Conservation (phyloP, 169 alveolate species). For the Cryptosporidium ubiquitum region DNA sequence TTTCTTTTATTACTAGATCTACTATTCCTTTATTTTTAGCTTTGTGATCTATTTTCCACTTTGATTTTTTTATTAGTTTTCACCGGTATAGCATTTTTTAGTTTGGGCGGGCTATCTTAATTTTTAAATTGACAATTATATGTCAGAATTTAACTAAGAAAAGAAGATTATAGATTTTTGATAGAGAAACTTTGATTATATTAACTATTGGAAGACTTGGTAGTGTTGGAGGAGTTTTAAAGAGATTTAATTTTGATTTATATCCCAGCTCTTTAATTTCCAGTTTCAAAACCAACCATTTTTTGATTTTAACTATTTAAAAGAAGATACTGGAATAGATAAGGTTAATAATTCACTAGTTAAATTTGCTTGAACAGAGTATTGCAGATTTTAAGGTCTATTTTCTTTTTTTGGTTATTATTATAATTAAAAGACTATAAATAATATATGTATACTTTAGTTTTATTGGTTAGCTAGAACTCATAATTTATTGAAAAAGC, state of each 20-base stretch:
- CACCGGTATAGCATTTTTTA: not conserved
- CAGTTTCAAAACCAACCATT: too few species aligned
- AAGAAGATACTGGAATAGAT: not conserved
- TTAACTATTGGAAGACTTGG: not conserved
- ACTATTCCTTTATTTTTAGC: not conserved
- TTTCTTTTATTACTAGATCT: not conserved
- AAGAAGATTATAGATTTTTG: not conserved
- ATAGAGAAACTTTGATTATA: not conserved
- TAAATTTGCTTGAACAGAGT: too few species aligned
- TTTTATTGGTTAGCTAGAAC: too few species aligned
- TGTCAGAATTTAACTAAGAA: not conserved
- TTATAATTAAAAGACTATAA: too few species aligned
- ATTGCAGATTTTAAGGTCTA: too few species aligned
- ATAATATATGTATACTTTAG: not conserved
- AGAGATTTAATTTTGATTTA: not conserved
- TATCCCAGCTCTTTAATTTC: too few species aligned
- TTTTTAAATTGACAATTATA: not conserved
- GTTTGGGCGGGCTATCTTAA: not conserved
- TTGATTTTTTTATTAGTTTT: not conserved
- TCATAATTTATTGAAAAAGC: not conserved
- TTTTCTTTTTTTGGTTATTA: too few species aligned
- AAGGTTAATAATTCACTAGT: not conserved
- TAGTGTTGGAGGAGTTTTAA: not conserved
- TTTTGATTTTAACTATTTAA: too few species aligned
- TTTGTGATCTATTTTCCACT: not conserved